phyloP scores from a whole-genome alignment of 1,284 basidiomycete genomes.

The Ceratobasidium sp. region DNA sequence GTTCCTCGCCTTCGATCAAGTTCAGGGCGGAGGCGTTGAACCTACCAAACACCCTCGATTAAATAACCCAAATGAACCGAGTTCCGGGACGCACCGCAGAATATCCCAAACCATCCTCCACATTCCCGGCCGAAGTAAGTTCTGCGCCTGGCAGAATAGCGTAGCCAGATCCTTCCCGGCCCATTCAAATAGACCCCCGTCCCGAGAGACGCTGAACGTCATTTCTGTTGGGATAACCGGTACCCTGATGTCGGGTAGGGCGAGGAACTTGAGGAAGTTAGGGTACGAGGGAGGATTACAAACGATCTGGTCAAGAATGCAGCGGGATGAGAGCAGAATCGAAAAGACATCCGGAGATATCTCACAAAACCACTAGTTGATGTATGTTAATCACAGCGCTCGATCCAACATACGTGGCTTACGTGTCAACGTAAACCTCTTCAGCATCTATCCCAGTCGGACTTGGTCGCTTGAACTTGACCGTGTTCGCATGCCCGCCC shows the following conservation, averaged over 20 bases:
- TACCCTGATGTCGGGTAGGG: slow-evolving; percentile 59
- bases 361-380: slow-evolving; percentile 64
- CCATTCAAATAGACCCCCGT: slow-evolving; percentile 77
- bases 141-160: slow-evolving; percentile 73
- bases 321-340: not conserved
- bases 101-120: slow-evolving; percentile 85
- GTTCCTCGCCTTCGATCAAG: slow-evolving; percentile 55
- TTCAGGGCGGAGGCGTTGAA: slow-evolving; percentile 77
- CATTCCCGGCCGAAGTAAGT: slow-evolving; percentile 72
- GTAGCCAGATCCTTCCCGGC: slow-evolving; percentile 70
- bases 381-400: not conserved
- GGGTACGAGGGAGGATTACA: slow-evolving; percentile 84
- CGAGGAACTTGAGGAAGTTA: slow-evolving; percentile 81
- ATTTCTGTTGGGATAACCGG: slow-evolving; percentile 72
- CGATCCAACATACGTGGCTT: slow-evolving; percentile 53
- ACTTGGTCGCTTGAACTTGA: slow-evolving; percentile 62
- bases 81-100: slow-evolving; percentile 51
- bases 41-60: slow-evolving; percentile 52
- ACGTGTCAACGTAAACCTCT: slow-evolving; percentile 75
- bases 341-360: slow-evolving; percentile 24
- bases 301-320: slow-evolving; percentile 65
- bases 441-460: slow-evolving; percentile 55
- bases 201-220: slow-evolving; percentile 81
- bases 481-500: slow-evolving; percentile 85
- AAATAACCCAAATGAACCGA: not conserved